Evolutionary conservation across 495 filamentous ascomycete species (phyloP).

Genomic region (Penicillium ucsense): DNA sequence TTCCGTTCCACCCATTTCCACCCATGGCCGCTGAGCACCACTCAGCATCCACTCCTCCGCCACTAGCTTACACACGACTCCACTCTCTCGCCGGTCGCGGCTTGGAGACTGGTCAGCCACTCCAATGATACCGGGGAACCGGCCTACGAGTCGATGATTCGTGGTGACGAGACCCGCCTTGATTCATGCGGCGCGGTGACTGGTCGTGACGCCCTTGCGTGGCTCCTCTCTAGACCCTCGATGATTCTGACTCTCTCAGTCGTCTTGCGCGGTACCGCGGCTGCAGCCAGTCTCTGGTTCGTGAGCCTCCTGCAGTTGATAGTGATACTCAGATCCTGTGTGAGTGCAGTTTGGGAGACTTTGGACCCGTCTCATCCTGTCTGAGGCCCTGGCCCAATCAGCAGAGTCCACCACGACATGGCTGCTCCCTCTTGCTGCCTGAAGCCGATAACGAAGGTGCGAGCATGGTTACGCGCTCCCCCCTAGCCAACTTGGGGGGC

Average conservation of each 20-base stretch:
- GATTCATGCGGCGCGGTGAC: slow-evolving; percentile 6
- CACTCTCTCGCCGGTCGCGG: slow-evolving; percentile 12
- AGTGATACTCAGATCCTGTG: background rate
- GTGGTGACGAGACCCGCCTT: slow-evolving; percentile 6
- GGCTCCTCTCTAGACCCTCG: background rate
- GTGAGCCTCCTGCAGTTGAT: slow-evolving; percentile 25
- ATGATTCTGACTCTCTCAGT: slow-evolving; percentile 17
- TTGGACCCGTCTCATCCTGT: slow-evolving; percentile 7
- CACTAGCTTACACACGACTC: background rate
- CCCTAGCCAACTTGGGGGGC: background rate
- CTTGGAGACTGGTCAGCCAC: slow-evolving; percentile 6
- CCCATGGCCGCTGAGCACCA: slow-evolving; percentile 19
- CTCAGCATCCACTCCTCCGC: background rate
- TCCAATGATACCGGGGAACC: slow-evolving; percentile 5
- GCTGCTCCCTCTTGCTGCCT: slow-evolving; percentile 31
- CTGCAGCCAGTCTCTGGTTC: slow-evolving; percentile 26
- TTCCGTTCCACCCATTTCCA: slow-evolving; percentile 10
- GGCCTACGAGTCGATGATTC: background rate
- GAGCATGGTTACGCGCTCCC: slow-evolving; percentile 24
- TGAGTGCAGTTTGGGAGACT: too few species aligned
- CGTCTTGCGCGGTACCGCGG: slow-evolving; percentile 22
- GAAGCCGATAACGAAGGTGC: slow-evolving; percentile 32
- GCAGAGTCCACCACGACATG: slow-evolving; percentile 12
- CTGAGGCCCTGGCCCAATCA: slow-evolving; percentile 23
- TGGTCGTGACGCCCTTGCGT: slow-evolving; percentile 24